Base-by-base conservation (phyloP, 768 basidiomycete genomes). In the Pleurotus salmoneostramineus region DNA sequence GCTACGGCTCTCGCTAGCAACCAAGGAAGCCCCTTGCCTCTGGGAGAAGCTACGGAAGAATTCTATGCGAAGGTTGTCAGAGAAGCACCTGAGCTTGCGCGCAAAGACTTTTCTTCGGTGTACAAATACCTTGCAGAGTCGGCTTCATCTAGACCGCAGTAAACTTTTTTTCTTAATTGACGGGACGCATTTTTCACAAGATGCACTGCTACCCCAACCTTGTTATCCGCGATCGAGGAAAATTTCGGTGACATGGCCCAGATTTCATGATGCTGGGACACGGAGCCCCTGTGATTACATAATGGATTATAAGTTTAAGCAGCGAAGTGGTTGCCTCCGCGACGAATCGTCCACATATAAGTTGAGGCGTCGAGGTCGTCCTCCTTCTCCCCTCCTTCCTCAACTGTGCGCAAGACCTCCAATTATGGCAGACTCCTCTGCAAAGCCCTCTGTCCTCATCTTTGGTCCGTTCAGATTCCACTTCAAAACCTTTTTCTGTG, bases 91-190 rank as follows among this genome's bases (percentile, higher is more conserved):
- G 88, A 82, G 51, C 75, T 92, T 17, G 83, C 77, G 1, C 76
- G 67, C 50, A 87, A 85, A 64, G 93, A 95, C 63, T 95, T 95
- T 66, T 93, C 90, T 36, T 84, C 85, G 10, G 85, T 95, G 27
- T 95, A 92, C 69, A 72, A 76, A 50, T 86, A 84, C 68, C 72
- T 94, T 57, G 64, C 76, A 63, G 65, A 66, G 51, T 63, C 64
- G 31, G 48, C 57, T 54, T 49, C 57, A 27, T 17, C 57, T 48
- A 58, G 59, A 52, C 57, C 34, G 48, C 52, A 50, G 56, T 42
- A 50, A 44, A 40, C 58, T 46, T 56, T 56, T 49, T 49, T 32
- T 27, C 27, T 49, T 8, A 32, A 43, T 42, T 11, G 32, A 43
- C 40, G 5, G 43, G 40, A 27, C 43, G 36, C 32, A 36, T 12